These are phyloP conservation scores for Pichia sp. DNA, from an alignment of 1,139 yeast genomes.

Conservation along the genomic window DNA sequence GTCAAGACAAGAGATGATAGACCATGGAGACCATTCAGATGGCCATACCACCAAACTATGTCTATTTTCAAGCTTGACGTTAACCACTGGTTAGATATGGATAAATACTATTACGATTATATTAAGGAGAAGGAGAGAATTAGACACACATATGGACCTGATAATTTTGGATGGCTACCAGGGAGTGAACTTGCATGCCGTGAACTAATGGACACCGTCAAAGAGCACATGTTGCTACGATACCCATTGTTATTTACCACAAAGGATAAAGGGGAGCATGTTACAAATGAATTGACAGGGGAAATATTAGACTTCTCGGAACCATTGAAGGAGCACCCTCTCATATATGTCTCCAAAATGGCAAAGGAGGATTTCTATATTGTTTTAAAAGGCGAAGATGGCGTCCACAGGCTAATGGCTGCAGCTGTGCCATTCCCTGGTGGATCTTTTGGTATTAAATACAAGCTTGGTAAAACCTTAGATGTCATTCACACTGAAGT, in stretches of 20 bases:
- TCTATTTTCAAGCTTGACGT: constrained; percentile 61
- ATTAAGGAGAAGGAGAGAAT: constrained; percentile 56
- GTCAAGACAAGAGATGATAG: constrained; percentile 61
- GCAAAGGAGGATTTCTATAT: constrained; percentile 71
- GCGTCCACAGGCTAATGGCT: constrained; percentile 56
- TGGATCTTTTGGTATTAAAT: constrained; percentile 57
- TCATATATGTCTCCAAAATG: constrained; percentile 54
- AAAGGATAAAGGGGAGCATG: constrained; percentile 40
- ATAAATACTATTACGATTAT: constrained; percentile 62
- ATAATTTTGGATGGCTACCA: constrained; percentile 61
- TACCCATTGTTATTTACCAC: constrained; percentile 58
- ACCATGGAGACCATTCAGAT: constrained; percentile 76
- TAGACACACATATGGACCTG: constrained; percentile 49
- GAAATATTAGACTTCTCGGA: constrained; percentile 52
- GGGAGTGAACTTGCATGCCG: constrained; percentile 57
- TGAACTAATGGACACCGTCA: constrained; percentile 59
- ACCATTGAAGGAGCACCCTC: constrained; percentile 59
- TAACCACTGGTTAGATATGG: constrained; percentile 78
- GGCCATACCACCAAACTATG: constrained; percentile 82
- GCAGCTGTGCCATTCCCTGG: constrained; percentile 80
- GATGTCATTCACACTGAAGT: constrained; percentile 65
- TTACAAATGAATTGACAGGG: constrained; percentile 54
- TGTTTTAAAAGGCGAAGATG: constrained; percentile 51
- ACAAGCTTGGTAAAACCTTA: constrained; percentile 52
- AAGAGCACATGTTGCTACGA: constrained; percentile 50